Evolutionary conservation across 2,329 filamentous ascomycete species (phyloP), one percentile per base, ranked within the genome.

Genomic region (Emmonsia crescens): DNA sequence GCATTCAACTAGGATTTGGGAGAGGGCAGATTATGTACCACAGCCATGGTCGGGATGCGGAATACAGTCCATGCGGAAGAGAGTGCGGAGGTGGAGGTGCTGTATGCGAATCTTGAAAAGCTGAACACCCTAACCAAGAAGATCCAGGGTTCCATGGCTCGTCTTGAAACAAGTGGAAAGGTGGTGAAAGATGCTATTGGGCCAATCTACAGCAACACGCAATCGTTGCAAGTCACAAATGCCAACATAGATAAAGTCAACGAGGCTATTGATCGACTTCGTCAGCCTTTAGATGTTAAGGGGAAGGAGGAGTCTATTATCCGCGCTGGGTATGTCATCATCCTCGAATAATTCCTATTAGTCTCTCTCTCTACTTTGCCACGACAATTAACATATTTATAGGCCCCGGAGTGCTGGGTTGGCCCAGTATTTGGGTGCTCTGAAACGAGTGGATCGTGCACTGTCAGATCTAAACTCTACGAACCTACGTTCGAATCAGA

Each of bases 71-170:
- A 83, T 72, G 83, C 83, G 42, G 85, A 87, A 75, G 85, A 87
- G 76, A 84, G 83, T 71, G 85, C 85, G 6, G 85, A 87, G 74
- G 85, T 87, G 49, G 84, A 87, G 73, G 84, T 87, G 60, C 75
- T 87, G 29, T 83, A 82, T 66, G 84, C 85, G 61, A 85, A 85
- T 67, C 85, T 97, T 64, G 91, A 95, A 69, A 97, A 96, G 82
- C 95, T 95, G 68, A 88, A 91, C 63, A 85, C 91, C 71, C 83
- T 97, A 73, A 96, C 91, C 38, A 96, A 94, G 79, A 96, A 96
- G 80, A 96, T 99, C 61, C 89, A 96, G 75, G 88, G 89, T 33
- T 96, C 90, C 59, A 82, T 96, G 67, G 84, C 85, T 44, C 84
- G 92, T 61, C 81, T 99, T 40, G 91, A 97, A 69, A 85, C 87